Percentiles rank a stretch among this genome's conserved stretches.
Evolutionary conservation across 805 yeast species (phyloP).

Genomic region (Wickerhamomyces silvicola): DNA sequence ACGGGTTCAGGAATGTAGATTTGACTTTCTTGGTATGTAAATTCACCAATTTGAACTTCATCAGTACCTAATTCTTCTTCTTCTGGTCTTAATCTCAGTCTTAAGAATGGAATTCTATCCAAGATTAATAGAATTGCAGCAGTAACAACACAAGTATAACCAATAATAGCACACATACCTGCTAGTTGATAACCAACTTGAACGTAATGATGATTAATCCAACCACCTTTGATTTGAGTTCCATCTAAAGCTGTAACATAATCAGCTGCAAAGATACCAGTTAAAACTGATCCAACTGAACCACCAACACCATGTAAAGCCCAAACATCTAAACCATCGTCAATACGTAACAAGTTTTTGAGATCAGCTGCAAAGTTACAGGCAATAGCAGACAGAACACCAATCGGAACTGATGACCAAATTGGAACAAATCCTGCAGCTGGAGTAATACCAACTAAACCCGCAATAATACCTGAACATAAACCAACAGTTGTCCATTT

Average conservation of each 20-base stretch:
- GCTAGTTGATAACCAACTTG: constrained; percentile 90
- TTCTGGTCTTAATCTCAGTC: constrained; percentile 76
- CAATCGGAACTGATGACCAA: constrained; percentile 81
- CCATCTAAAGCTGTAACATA: constrained; percentile 84
- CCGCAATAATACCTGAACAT: constrained; percentile 91
- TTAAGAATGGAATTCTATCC: constrained; percentile 75
- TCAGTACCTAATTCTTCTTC: constrained; percentile 89
- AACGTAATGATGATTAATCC: constrained; percentile 75
- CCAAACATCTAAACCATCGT: constrained; percentile 93
- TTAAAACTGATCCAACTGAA: constrained; percentile 70
- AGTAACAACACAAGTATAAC: constrained; percentile 74
- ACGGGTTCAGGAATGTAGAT: constrained; percentile 73
- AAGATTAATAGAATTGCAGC: constrained; percentile 56
- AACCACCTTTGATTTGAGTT: constrained; percentile 69
- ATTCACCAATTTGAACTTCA: constrained; percentile 85
- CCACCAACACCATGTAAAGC: constrained; percentile 96
- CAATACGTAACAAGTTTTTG: constrained; percentile 65
- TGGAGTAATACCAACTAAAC: constrained; percentile 92
- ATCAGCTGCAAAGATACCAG: constrained; percentile 90
- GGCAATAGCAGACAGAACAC: constrained; percentile 65
- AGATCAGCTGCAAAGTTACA: constrained; percentile 86
- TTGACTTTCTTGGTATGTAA: constrained; percentile 60
- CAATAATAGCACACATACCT: constrained; percentile 60
- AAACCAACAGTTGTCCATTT: constrained; percentile 93
- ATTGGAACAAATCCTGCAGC: constrained; percentile 96